Evolutionary conservation across 331 rosid genomes (phyloP), one percentile per base, ranked within the genome.

Genomic region (Acacia concinna): DNA sequence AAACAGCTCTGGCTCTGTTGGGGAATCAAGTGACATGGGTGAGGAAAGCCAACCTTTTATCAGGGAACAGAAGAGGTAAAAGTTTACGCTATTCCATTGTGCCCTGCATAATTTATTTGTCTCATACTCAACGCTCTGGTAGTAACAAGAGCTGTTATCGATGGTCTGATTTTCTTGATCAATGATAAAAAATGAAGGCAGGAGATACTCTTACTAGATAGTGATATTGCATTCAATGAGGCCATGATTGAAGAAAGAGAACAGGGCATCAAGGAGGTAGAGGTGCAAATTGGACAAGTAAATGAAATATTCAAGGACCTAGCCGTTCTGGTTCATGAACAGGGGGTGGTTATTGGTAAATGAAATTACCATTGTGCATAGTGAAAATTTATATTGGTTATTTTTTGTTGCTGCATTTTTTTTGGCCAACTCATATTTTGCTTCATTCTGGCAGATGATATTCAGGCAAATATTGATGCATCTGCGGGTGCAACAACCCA

Each of bases 181-280:
- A 37, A 40, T 70, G 69, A 28, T 63, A 76, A 81, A 81, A 75
- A 79, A 27, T 83, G 77, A 88, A 92, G 97, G 91, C 92, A 90
- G 82, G 95, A 87, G 82, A 74, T 90, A 77, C 74, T 63, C 69
- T 72, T 87, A 25, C 84, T 87, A 73, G 96, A 87, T 71, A 92
- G 87, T 72, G 96, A 89, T 79, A 81, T 90, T 27, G 84, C 92
- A 37, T 92, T 92, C 90, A 92, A 92, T 64, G 97, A 92, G 51
- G 93, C 97, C 68, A 86, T 92, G 74, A 90, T 92, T 87, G 97
- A 90, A n/a, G 97, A 92, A 86, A 90, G 97, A 82, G 97, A 92
- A 15, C 93, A 87, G 69, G 93, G 96, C 68, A 87, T 92, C 74
- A 79, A 70, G 86, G 96, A 92, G 68, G 89, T 92, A 9, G 78